phyloP scores from a whole-genome alignment of 129 eudicot species.

The Flaveria robusta region DNA sequence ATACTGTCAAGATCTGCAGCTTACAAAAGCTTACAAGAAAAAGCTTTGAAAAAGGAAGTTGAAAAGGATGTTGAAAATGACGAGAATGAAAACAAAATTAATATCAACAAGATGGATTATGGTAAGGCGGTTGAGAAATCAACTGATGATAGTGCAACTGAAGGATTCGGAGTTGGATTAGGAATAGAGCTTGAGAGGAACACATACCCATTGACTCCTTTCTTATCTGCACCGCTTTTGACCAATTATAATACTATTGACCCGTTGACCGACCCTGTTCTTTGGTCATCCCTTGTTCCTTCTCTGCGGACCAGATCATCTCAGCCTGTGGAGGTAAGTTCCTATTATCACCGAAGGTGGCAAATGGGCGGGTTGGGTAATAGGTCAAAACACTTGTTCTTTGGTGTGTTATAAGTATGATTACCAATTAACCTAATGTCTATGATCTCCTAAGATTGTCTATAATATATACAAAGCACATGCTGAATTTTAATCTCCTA shows the following conservation, averaged over 20 bases:
- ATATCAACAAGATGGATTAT: constrained; percentile 54
- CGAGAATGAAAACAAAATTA: constrained; percentile 81
- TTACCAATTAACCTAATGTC: background rate
- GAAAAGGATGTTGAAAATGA: constrained; percentile 55
- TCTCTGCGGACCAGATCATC: constrained; percentile 68
- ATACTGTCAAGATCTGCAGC: constrained; percentile 82
- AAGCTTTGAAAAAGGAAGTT: constrained; percentile 54
- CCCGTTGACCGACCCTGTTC: constrained; percentile 72
- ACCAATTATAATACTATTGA: constrained; percentile 73
- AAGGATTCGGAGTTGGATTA: constrained; percentile 60
- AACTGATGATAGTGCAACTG: constrained; percentile 51
- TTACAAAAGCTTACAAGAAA: constrained; percentile 80
- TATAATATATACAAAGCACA: background rate
- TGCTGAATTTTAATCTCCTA: background rate
- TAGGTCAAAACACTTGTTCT: background rate
- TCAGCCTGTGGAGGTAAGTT: constrained; percentile 67
- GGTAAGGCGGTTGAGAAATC: constrained; percentile 70
- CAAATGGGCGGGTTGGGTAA: constrained; percentile 12
- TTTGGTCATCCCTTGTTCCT: constrained; percentile 81
- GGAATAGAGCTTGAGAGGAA: constrained; percentile 56
- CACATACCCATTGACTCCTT: constrained; percentile 57
- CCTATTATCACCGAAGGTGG: background rate
- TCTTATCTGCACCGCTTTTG: constrained; percentile 77
- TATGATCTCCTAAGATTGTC: background rate
- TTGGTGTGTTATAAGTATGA: background rate